phyloP scores from a whole-genome alignment of 2,329 filamentous ascomycete genomes.

The Aspergillus sojae region DNA sequence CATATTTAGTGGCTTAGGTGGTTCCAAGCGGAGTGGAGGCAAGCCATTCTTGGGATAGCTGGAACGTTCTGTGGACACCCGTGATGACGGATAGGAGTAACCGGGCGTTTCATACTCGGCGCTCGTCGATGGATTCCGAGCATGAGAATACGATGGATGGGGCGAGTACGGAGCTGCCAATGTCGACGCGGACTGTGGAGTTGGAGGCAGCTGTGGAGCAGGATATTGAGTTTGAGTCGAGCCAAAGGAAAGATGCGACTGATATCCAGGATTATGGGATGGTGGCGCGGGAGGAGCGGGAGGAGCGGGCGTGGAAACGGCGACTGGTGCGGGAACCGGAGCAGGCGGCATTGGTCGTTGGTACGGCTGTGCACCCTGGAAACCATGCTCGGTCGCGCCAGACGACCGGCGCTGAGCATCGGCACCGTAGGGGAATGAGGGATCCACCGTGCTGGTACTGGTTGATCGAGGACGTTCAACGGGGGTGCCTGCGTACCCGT shows the following conservation, averaged over 20 bases:
- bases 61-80: slow-evolving; percentile 23
- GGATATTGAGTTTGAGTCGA: slow-evolving; percentile 46
- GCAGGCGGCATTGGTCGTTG: slow-evolving; percentile 41
- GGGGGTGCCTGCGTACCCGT: slow-evolving; percentile 47
- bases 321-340: slow-evolving; percentile 37
- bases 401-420: slow-evolving; percentile 53
- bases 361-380: slow-evolving; percentile 35
- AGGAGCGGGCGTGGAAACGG: slow-evolving; percentile 40
- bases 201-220: slow-evolving; percentile 44
- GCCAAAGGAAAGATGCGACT: slow-evolving; percentile 48
- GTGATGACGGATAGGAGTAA: slow-evolving; percentile 30
- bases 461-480: slow-evolving; percentile 61
- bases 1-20: slow-evolving; percentile 22
- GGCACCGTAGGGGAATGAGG: slow-evolving; percentile 43
- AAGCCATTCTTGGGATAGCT: slow-evolving; percentile 32
- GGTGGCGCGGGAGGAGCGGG: slow-evolving; percentile 25
- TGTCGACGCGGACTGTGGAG: slow-evolving; percentile 46
- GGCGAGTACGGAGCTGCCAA: slow-evolving; percentile 37
- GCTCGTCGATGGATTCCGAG: slow-evolving; percentile 34
- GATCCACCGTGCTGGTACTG: slow-evolving; percentile 61
- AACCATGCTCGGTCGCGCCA: slow-evolving; percentile 46
- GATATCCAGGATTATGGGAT: slow-evolving; percentile 28
- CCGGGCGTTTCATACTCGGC: slow-evolving; percentile 36
- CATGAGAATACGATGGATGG: slow-evolving; percentile 36
- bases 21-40: slow-evolving; percentile 33